phyloP scores from a whole-genome alignment of 768 basidiomycete species.

The Rhodotorula kratochvilovae region DNA sequence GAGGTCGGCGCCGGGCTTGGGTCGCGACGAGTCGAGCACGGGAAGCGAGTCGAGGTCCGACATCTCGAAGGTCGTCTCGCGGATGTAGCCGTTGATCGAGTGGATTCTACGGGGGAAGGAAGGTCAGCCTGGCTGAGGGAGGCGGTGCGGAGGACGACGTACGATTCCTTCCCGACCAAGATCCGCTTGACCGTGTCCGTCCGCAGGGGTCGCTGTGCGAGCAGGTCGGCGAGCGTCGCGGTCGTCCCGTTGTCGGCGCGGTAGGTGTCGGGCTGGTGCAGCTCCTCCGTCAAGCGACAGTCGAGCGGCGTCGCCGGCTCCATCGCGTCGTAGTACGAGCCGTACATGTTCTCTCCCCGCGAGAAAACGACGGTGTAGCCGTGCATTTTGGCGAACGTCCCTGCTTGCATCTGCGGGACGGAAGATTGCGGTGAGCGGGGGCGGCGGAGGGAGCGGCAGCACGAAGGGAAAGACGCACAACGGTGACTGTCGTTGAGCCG shows the following conservation, averaged over 20 bases:
- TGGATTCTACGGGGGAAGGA: not conserved
- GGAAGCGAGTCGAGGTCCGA: slow-evolving; percentile 13
- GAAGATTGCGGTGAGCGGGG: too few relatives aligned
- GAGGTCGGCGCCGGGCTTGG: not conserved
- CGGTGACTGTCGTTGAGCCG: not conserved
- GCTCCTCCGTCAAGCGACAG: slow-evolving; percentile 4
- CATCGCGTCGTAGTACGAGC: slow-evolving; percentile 20
- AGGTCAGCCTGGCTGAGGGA: not conserved
- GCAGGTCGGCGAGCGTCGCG: not conserved
- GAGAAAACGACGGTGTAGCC: slow-evolving; percentile 15
- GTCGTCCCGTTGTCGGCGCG: not conserved
- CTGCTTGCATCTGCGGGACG: not conserved
- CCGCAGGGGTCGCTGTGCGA: not conserved
- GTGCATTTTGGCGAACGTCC: slow-evolving; percentile 11
- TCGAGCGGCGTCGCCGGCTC: not conserved
- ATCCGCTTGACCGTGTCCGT: not conserved
- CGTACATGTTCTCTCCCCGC: slow-evolving; percentile 12
- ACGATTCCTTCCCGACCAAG: slow-evolving; percentile 2
- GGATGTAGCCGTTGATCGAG: not conserved
- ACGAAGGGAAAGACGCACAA: not conserved
- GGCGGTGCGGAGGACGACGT: not conserved
- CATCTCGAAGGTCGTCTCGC: not conserved
- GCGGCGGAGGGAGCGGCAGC: not conserved
- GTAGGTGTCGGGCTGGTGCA: slow-evolving; percentile 1
- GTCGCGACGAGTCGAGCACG: not conserved